Conservation (phyloP, 1,284 basidiomycete species). For the Tylopilus sp. region DNA sequence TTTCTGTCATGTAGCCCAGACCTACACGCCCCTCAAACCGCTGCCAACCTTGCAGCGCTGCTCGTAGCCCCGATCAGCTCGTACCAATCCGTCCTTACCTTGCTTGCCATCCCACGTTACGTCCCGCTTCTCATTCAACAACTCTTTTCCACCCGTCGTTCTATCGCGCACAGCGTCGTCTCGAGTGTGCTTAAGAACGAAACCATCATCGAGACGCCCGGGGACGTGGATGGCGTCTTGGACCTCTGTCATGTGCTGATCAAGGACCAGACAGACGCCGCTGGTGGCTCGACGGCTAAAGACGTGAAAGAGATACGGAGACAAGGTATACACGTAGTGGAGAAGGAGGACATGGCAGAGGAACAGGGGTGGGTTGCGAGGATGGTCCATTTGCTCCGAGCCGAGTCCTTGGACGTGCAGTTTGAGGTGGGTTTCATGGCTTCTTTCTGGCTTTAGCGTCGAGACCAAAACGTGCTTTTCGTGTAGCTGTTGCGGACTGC, state of each 20-base stretch:
- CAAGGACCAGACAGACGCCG: constrained; percentile 78
- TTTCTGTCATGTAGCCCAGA: constrained; percentile 58
- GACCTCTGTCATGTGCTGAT: constrained; percentile 89
- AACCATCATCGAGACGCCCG: constrained; percentile 84
- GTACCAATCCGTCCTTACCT: constrained; percentile 89
- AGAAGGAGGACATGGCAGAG: constrained; percentile 88
- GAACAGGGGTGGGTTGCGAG: constrained; percentile 96
- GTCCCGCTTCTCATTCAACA: constrained; percentile 78
- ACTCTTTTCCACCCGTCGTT: constrained; percentile 82
- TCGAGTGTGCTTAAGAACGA: constrained; percentile 93
- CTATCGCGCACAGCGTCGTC: constrained; percentile 88
- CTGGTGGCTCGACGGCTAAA: constrained; percentile 34
- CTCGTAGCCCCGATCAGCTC: constrained; percentile 91
- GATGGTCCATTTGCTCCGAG: constrained; percentile 91
- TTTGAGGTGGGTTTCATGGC: constrained; percentile 65
- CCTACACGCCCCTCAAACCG: constrained; percentile 82
- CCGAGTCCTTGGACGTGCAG: constrained; percentile 80
- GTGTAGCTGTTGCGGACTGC: constrained; percentile 82
- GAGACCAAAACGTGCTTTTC: neutral
- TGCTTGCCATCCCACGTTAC: constrained; percentile 89
- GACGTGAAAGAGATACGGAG: constrained; percentile 51
- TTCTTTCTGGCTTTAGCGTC: neutral
- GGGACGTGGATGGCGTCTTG: constrained; percentile 88
- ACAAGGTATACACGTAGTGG: constrained; percentile 54
- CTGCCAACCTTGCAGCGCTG: constrained; percentile 82